Evolutionary conservation across 1,284 basidiomycete genomes (phyloP).

Genomic region (Mycena citricolor): DNA sequence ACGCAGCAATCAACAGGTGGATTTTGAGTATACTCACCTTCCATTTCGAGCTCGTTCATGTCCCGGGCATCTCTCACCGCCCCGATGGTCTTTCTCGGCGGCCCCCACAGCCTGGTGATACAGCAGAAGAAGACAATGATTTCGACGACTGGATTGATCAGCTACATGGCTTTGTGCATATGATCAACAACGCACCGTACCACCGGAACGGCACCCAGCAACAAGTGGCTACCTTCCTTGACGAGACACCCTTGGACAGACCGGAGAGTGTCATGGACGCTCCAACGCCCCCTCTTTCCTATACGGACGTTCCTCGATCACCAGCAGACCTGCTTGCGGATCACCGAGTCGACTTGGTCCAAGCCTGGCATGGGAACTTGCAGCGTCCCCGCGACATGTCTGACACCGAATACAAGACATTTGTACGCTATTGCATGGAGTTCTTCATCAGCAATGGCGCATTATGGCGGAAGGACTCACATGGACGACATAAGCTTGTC

Average conservation of each 20-base stretch:
- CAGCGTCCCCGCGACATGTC: slow-evolving; percentile 4
- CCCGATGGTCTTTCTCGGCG: slow-evolving; percentile 34
- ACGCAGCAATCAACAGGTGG: slow-evolving; percentile 40
- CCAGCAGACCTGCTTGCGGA: not conserved
- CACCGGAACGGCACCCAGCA: not conserved
- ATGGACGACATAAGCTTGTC: slow-evolving; percentile 6
- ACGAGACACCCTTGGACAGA: too few relatives aligned
- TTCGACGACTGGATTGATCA: slow-evolving; percentile 1
- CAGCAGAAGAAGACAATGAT: not conserved
- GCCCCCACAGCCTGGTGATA: slow-evolving; percentile 18
- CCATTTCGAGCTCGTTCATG: slow-evolving; percentile 37
- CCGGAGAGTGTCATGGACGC: slow-evolving; percentile 17
- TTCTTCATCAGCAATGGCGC: slow-evolving; percentile 26
- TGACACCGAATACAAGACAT: slow-evolving; percentile 27
- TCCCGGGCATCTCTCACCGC: slow-evolving; percentile 27
- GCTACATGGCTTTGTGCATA: too few relatives aligned
- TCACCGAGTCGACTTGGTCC: slow-evolving; percentile 3
- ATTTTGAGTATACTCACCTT: slow-evolving; percentile 38
- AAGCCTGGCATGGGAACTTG: slow-evolving; percentile 1
- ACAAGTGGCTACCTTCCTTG: not conserved
- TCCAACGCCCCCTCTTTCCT: slow-evolving; percentile 2
- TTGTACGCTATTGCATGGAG: slow-evolving; percentile 11
- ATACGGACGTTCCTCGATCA: slow-evolving; percentile 5
- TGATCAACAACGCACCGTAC: slow-evolving; percentile 5
- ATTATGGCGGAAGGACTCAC: slow-evolving; percentile 23